Evolutionary conservation across 208 protist genomes (phyloP).

Genomic region (Balamuthia mandrillaris): DNA sequence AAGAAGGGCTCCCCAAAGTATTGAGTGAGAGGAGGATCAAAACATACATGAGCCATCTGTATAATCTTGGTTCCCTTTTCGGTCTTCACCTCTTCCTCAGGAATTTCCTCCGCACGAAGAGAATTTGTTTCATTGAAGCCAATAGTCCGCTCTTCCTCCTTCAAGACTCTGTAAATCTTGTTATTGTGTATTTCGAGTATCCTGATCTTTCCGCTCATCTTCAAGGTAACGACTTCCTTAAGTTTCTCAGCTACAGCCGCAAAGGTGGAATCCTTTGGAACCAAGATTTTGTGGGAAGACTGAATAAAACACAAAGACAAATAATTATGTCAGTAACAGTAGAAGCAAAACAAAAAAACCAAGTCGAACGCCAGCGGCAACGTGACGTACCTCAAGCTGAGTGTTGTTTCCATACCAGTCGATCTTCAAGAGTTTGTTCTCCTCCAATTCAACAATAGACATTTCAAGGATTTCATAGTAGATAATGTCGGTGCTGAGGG

Average conservation of each 20-base stretch:
- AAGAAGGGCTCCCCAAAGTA: constrained; percentile 45
- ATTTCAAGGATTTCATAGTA: constrained; percentile 36
- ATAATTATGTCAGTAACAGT: too few relatives aligned
- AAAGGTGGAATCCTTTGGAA: background rate
- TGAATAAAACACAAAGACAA: too few relatives aligned
- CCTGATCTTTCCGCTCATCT: background rate
- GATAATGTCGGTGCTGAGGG: constrained; percentile 19
- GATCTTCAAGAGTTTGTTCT: constrained; percentile 21
- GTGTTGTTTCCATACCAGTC: constrained; percentile 22
- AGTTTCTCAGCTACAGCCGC: background rate
- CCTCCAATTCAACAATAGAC: constrained; percentile 13
- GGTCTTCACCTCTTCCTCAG: background rate
- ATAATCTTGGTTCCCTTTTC: background rate
- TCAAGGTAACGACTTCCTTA: background rate
- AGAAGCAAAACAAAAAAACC: too few relatives aligned
- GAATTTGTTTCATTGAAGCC: background rate
- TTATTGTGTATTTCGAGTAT: constrained; percentile 10
- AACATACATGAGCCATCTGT: background rate
- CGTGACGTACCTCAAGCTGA: background rate
- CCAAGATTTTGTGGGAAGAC: background rate
- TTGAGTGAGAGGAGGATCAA: background rate
- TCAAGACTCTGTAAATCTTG: background rate
- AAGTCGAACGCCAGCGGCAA: too few relatives aligned
- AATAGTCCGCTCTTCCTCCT: background rate
- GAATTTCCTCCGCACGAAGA: constrained; percentile 14